Evolutionary conservation across 2,329 filamentous ascomycete genomes (phyloP).

Genomic region (Achaetomium macrosporum): DNA sequence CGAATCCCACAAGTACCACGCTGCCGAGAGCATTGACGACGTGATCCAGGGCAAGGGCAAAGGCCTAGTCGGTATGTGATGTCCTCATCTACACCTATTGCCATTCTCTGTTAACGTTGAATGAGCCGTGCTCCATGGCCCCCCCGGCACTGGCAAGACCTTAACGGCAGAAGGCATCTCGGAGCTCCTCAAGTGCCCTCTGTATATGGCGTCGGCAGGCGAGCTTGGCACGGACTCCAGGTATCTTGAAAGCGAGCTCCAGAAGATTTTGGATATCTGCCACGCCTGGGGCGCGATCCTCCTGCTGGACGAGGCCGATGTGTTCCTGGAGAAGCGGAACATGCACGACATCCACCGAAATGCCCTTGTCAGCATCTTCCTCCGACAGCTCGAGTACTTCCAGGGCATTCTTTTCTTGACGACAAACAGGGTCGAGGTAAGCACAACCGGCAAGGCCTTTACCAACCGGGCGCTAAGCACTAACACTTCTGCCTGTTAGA

Average conservation of each 20-base stretch:
- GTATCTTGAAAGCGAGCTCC: slow-evolving; percentile 67
- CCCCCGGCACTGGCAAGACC: slow-evolving; percentile 83
- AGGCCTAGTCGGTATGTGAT: slow-evolving; percentile 59
- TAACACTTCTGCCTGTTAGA: slow-evolving; percentile 36
- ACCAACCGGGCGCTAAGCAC: background rate
- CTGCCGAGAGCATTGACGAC: slow-evolving; percentile 75
- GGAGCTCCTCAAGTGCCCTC: slow-evolving; percentile 71
- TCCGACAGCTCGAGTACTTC: slow-evolving; percentile 84
- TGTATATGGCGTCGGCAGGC: slow-evolving; percentile 78
- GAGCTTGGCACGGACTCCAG: slow-evolving; percentile 75
- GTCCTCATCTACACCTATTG: background rate
- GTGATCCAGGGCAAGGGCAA: slow-evolving; percentile 80
- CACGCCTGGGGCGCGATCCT: slow-evolving; percentile 82
- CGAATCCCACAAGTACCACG: slow-evolving; percentile 76
- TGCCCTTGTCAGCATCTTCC: slow-evolving; percentile 78
- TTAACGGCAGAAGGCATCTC: slow-evolving; percentile 82
- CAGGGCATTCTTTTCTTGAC: slow-evolving; percentile 87
- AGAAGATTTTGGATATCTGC: slow-evolving; percentile 79
- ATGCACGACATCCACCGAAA: slow-evolving; percentile 82
- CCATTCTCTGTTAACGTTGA: slow-evolving; percentile 13
- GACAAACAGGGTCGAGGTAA: slow-evolving; percentile 71
- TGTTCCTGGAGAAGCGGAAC: slow-evolving; percentile 77
- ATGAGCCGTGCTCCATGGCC: slow-evolving; percentile 68
- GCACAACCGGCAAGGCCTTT: background rate
- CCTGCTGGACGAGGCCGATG: slow-evolving; percentile 78